Percentiles rank a stretch among this genome's conserved stretches.
Conservation (phyloP, 139 green algal genomes). For the Micromonas pusilla region DNA sequence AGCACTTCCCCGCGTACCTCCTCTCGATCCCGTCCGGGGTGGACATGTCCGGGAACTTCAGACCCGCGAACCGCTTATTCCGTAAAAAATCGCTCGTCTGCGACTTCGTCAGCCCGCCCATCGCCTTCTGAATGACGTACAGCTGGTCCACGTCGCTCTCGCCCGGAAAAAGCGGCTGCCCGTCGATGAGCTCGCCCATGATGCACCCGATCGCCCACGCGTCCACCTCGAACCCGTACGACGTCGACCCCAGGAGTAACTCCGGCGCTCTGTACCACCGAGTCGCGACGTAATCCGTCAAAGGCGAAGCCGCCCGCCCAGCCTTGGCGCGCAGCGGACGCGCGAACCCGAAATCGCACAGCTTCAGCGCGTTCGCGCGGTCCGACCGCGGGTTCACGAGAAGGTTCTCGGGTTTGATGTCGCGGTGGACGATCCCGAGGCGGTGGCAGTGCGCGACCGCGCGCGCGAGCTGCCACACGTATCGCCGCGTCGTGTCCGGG, state of each 20-base stretch:
- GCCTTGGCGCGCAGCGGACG: constrained; percentile 43
- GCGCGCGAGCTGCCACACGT: constrained; percentile 67
- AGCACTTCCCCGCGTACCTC: constrained; percentile 46
- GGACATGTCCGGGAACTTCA: constrained; percentile 69
- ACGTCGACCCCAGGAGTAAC: constrained; percentile 72
- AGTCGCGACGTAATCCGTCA: constrained; percentile 90
- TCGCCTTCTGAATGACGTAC: constrained; percentile 60
- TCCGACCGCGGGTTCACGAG: constrained; percentile 46
- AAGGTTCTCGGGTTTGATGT: constrained; percentile 82
- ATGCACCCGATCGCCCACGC: constrained; percentile 61
- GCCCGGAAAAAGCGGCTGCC: constrained; percentile 79
- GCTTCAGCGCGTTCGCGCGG: constrained; percentile 51
- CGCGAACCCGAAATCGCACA: constrained; percentile 94
- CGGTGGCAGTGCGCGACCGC: constrained; percentile 63
- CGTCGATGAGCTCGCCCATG: constrained; percentile 66
- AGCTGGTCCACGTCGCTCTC: constrained; percentile 81
- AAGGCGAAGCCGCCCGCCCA: background rate
- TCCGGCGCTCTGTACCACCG: constrained; percentile 88
- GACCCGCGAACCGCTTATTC: constrained; percentile 61
- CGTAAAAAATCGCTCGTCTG: constrained; percentile 50
- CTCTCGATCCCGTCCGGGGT: constrained; percentile 46
- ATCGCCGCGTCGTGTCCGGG: constrained; percentile 33
- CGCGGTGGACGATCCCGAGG: constrained; percentile 59
- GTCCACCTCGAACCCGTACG: constrained; percentile 77
- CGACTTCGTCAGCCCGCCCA: constrained; percentile 41